Base-by-base conservation (phyloP, 768 basidiomycete genomes). In the Grammothele lineata region DNA sequence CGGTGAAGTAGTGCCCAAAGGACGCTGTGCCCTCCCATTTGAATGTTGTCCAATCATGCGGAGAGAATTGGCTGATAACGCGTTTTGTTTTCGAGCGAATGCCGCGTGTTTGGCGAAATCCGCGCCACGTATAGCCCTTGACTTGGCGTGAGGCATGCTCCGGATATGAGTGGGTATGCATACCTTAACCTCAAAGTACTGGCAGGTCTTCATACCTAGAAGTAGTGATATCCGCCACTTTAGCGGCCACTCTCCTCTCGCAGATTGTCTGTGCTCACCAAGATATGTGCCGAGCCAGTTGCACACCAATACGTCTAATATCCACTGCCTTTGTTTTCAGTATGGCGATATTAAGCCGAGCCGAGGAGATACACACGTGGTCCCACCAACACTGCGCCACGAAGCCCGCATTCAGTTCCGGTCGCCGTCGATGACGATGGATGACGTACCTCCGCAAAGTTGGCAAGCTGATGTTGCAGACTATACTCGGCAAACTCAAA, bases 401-500 rank as follows among this genome's bases (percentile, higher is more conserved):
- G 14, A 43, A 24, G 30, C 5, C 14, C 35, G 35, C 30, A 33
- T 34, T 53, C 43, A 53, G 54, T 33, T 57, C 38, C 18, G 34
- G 22, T n/a, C 37, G 11, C 36, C n/a, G 22, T 51, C 37, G 54
- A 55, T 36, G 22, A 30, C 32, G 35, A 46, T 39, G 50, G 44
- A 47, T 27, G 53, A 64, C 77, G 43, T 66, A 87, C 88, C 80
- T 92, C 89, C 40, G 78, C 83, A 62, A 92, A 92, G 62, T 92
- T 92, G 19, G 89, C 71, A n/a, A 92, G 66, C 61, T 92, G 89
- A 64, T 92, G 89, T 60, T 89, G 85, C 12, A 92, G 65, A 46
- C 86, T 88, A 67, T 92, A 92, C 64, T 92, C 89, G 17, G 90
- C 90, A 25, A 92, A 74, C 62, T 92, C 89, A 55, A 92, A 92